phyloP scores from a whole-genome alignment of 2,329 filamentous ascomycete genomes.

The Gnomoniopsis smithogilvyi region DNA sequence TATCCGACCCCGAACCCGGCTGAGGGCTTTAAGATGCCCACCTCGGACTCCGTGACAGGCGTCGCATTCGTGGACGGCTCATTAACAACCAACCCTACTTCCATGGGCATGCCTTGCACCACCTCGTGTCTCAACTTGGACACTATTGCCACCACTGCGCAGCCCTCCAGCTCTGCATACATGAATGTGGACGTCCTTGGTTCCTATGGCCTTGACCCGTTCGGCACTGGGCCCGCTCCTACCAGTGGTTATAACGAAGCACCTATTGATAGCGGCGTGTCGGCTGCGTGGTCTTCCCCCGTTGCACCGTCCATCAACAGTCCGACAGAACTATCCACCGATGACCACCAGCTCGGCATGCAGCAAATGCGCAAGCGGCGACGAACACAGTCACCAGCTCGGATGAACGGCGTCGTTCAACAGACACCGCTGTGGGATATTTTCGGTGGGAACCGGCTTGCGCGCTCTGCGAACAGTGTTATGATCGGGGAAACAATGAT shows the following conservation, averaged over 20 bases:
- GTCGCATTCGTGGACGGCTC: background rate
- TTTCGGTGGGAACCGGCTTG: conserved; percentile 20
- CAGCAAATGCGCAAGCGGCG: conserved; percentile 7
- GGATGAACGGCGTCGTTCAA: background rate
- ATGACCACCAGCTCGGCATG: background rate
- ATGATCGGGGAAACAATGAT: conserved; percentile 42
- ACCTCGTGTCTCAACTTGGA: background rate
- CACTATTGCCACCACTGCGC: background rate
- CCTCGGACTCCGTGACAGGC: background rate
- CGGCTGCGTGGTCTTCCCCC: conserved; percentile 6
- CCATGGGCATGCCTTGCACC: background rate
- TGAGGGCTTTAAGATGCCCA: background rate
- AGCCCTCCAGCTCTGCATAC: background rate
- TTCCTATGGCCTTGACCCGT: conserved; percentile 6
- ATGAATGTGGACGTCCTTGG: background rate
- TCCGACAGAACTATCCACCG: background rate
- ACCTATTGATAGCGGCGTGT: background rate
- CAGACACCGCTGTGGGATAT: background rate
- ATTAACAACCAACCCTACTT: background rate
- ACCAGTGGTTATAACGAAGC: background rate
- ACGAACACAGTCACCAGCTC: conserved; percentile 1
- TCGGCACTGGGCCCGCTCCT: background rate
- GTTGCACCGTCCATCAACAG: background rate
- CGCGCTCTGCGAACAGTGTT: conserved; percentile 26
- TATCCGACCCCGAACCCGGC: background rate